Evolutionary conservation across 176 grass and related monocot genomes (phyloP), one percentile per base, ranked within the genome.

Genomic region (Zea luxurians): DNA sequence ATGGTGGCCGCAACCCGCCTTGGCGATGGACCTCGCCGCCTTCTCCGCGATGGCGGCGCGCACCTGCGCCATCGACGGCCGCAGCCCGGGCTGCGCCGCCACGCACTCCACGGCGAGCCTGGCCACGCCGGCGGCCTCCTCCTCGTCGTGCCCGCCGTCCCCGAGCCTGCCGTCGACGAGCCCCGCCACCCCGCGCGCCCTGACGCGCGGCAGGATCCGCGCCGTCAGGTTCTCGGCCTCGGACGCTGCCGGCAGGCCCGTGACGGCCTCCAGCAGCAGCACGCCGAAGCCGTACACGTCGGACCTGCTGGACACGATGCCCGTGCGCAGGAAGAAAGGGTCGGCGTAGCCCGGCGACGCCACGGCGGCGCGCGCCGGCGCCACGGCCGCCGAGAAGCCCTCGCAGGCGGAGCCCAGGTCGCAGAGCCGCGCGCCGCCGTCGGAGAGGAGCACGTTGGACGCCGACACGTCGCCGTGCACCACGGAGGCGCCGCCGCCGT

Each of bases 241-340:
- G 4, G 10, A 0, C n/a, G 5, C 65, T 80, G 79, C 89, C 27
- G 87, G 79, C 60, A 74, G 27, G 10, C 94, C 94, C 0, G 94
- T 97, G 78, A 97, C 7, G 73, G 66, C 73, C 66, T 94, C 91
- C 76, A 97, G 83, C 20, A 94, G 61, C 4, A 97, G 58, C 49
- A 94, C 94, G 8, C 94, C 94, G 75, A 97, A 97, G 87, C 89
- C 88, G 77, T 94, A 97, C 4, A 94, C 85, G 52, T 97, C 94
- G 18, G 82, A 92, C 50, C 86, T 92, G 76, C 86, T 90, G 18
- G 94, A 94, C 27, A 82, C 84, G 74, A 97, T 75, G 78, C 94
- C 94, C 5, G 94, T 94, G 27, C 89, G 94, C 72, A 97, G 87
- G 88, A 88, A 97, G 86, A 86, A 89, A 4, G 94, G 94, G 73